Percentiles rank a stretch among this genome's conserved stretches.
Conservation (phyloP, 352 stramenopile genomes). For the Ophiocytium majus region DNA sequence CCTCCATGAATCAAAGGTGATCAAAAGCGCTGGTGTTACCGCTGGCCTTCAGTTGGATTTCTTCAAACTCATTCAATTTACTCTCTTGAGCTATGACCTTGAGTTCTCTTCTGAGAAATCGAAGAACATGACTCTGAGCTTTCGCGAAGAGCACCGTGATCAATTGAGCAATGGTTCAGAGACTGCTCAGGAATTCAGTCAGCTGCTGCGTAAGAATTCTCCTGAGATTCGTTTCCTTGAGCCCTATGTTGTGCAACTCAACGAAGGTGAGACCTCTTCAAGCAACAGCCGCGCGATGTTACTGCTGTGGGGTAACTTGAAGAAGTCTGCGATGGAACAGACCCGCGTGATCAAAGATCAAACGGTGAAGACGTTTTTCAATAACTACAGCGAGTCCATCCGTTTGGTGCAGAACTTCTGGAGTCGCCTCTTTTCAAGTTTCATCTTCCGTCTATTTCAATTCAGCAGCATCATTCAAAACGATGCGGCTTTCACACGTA, state of each 20-base stretch:
- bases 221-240: neutral
- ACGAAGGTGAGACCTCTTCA: neutral
- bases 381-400: neutral
- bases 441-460: neutral
- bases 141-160: neutral
- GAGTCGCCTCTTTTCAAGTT: neutral
- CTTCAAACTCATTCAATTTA: conserved; percentile 2
- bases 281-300: neutral
- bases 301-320: neutral
- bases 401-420: neutral
- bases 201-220: neutral
- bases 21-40: neutral
- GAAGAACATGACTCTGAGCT: neutral
- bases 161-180: neutral
- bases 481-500: neutral
- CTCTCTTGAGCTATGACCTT: neutral
- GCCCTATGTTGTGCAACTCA: neutral
- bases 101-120: neutral
- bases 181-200: neutral
- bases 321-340: neutral
- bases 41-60: neutral
- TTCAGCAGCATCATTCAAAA: neutral
- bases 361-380: neutral
- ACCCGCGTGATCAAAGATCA: neutral
- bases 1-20: too few species aligned